These are phyloP conservation scores for Exophiala calicioides DNA, from an alignment of 2,329 filamentous ascomycete genomes.

Conservation along the genomic window DNA sequence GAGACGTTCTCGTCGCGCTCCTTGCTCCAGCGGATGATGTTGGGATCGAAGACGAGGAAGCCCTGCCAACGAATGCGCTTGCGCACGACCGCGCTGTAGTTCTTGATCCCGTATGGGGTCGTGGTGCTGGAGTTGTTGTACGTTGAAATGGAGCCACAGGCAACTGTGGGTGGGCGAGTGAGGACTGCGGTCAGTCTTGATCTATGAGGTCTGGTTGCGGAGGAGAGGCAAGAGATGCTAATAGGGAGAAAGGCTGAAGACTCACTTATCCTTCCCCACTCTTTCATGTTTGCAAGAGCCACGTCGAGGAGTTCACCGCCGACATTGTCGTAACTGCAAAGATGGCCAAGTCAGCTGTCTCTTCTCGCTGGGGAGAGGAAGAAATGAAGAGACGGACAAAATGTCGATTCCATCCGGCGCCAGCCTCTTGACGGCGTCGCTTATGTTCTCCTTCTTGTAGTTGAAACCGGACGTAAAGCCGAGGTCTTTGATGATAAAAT, in stretches of 20 bases:
- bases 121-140: constrained; percentile 54
- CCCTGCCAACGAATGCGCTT: constrained; percentile 66
- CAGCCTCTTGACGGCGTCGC: constrained; percentile 63
- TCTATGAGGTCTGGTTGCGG: too few species aligned
- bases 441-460: constrained; percentile 71
- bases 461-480: constrained; percentile 70
- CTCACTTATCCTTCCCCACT: too few species aligned
- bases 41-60: constrained; percentile 65
- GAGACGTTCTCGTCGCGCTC: constrained; percentile 69
- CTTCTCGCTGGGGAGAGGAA: background rate
- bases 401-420: constrained; percentile 72
- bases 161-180: constrained; percentile 59
- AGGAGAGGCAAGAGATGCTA: too few species aligned
- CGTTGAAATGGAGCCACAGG: constrained; percentile 62
- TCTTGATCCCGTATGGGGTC: constrained; percentile 62
- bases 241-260: too few species aligned
- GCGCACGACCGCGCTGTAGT: constrained; percentile 58
- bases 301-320: constrained; percentile 68
- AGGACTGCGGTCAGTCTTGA: too few species aligned
- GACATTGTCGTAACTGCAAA: constrained; percentile 67
- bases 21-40: constrained; percentile 61
- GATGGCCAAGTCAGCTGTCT: too few species aligned
- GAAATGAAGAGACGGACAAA: constrained; percentile 41
- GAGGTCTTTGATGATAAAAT: constrained; percentile 65
- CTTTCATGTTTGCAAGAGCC: constrained; percentile 60